Evolutionary conservation across 768 basidiomycete genomes (phyloP).

Genomic region (Mrakia blollopis): DNA sequence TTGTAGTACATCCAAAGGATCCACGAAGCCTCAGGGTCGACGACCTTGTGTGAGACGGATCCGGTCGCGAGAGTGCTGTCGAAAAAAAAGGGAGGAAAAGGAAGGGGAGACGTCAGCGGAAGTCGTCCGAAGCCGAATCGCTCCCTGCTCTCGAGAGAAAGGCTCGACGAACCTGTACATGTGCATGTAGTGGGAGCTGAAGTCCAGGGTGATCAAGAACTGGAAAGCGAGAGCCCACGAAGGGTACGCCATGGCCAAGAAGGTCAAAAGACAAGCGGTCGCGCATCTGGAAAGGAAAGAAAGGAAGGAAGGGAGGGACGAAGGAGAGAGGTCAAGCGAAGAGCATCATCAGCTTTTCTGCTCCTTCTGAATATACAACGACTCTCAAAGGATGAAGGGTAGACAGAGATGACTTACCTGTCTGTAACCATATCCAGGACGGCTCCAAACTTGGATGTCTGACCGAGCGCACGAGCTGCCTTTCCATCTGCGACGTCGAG

Average conservation of each 20-base stretch:
- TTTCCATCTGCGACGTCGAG: slow-evolving; percentile 93
- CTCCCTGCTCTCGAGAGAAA: not conserved
- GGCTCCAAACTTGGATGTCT: slow-evolving; percentile 94
- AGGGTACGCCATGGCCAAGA: slow-evolving; percentile 86
- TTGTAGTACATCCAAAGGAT: slow-evolving; percentile 93
- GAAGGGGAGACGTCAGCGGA: not conserved
- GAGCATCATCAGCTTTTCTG: not conserved
- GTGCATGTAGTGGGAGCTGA: slow-evolving; percentile 98
- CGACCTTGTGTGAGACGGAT: slow-evolving; percentile 83
- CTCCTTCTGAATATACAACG: not conserved
- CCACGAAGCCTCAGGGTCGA: slow-evolving; percentile 84
- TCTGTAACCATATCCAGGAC: slow-evolving; percentile 99
- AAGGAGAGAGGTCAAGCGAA: slow-evolving; percentile 12
- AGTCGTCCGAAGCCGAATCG: not conserved
- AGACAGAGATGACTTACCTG: slow-evolving; percentile 51
- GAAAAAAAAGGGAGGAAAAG: not conserved
- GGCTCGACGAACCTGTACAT: slow-evolving; percentile 83
- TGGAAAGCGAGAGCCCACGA: slow-evolving; percentile 79
- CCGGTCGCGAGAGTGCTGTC: slow-evolving; percentile 88
- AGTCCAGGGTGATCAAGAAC: slow-evolving; percentile 92
- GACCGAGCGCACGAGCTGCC: slow-evolving; percentile 78
- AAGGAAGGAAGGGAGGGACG: not conserved
- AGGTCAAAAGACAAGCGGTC: slow-evolving; percentile 89
- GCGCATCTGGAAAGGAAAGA: slow-evolving; percentile 64
- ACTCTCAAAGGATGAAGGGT: slow-evolving; percentile 35